Evolutionary conservation across 179 eudicot species (phyloP).

Genomic region (Kewa caespitosa): DNA sequence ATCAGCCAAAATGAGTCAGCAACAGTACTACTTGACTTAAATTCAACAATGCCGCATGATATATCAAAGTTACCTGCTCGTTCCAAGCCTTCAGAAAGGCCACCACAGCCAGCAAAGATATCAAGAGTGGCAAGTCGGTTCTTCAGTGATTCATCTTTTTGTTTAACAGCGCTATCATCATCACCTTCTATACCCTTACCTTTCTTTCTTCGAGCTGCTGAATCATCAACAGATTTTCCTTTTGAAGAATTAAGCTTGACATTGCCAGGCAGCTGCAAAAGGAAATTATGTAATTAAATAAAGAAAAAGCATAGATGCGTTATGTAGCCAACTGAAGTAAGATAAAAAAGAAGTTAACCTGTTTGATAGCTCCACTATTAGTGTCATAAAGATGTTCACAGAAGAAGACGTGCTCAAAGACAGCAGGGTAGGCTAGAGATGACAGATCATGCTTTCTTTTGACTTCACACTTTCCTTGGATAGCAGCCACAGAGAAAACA

Average conservation of each 20-base stretch:
- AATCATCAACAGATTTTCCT: constrained; percentile 39
- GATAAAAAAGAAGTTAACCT: constrained; percentile 44
- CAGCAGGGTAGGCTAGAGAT: constrained; percentile 41
- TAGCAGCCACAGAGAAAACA: constrained; percentile 38
- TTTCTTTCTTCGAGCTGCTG: constrained; percentile 56
- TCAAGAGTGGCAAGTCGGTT: constrained; percentile 66
- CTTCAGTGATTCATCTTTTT: constrained; percentile 29
- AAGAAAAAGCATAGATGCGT: not conserved
- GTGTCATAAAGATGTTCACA: constrained; percentile 81
- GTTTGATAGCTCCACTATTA: constrained; percentile 72
- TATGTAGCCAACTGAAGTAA: not conserved
- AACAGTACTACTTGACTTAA: not conserved
- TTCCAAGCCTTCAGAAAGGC: constrained; percentile 89
- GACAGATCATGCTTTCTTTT: constrained; percentile 59
- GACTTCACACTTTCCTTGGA: constrained; percentile 88
- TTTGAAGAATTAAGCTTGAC: constrained; percentile 47
- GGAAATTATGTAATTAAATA: not conserved
- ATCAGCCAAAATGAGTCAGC: constrained; percentile 3
- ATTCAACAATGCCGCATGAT: not conserved
- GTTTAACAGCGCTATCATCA: constrained; percentile 28
- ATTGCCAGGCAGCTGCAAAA: constrained; percentile 59
- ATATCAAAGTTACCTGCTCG: constrained; percentile 54
- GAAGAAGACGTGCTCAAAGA: constrained; percentile 71
- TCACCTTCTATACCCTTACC: constrained; percentile 83
- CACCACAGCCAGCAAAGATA: constrained; percentile 99